Percentiles rank a stretch among this genome's conserved stretches.
phyloP scores from a whole-genome alignment of 345 rosid genomes.

The Toxicodendron radicans region DNA sequence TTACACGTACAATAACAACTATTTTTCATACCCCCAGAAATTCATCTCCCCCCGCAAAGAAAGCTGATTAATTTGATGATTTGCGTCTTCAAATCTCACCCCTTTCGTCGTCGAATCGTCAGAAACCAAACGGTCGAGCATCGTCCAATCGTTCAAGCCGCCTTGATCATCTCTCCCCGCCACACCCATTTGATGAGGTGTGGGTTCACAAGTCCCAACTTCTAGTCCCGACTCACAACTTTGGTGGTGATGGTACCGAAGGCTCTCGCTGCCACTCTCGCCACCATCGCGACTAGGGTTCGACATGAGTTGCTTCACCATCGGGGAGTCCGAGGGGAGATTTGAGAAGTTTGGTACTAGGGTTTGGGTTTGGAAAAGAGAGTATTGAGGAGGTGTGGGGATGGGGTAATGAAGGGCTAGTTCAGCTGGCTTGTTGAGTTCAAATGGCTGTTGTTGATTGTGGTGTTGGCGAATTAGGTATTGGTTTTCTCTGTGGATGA shows the following conservation, averaged over 20 bases:
- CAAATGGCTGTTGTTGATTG: conserved; percentile 28
- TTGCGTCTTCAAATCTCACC: conserved; percentile 49
- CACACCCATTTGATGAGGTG: conserved; percentile 32
- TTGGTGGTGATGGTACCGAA: conserved; percentile 42
- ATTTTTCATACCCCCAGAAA: conserved; percentile 86
- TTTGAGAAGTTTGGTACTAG: conserved; percentile 37
- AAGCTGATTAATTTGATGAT: conserved; percentile 55
- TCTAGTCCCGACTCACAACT: conserved; percentile 60
- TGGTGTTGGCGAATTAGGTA: conserved; percentile 51
- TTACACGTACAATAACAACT: conserved; percentile 4
- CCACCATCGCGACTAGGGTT: conserved; percentile 41
- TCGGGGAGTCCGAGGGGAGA: conserved; percentile 36
- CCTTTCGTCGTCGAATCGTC: conserved; percentile 57
- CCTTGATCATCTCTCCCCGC: conserved; percentile 29
- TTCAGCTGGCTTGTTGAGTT: conserved; percentile 59
- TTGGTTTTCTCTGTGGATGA: conserved; percentile 55
- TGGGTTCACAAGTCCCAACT: conserved; percentile 50
- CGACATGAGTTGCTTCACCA: conserved; percentile 55
- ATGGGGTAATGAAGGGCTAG: conserved; percentile 63
- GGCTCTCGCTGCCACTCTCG: conserved; percentile 65
- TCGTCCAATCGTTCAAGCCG: conserved; percentile 69
- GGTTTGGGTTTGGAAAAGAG: conserved; percentile 53
- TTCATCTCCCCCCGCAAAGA: conserved; percentile 88
- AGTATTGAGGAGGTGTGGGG: conserved; percentile 39
- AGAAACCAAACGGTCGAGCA: conserved; percentile 70